Percentiles rank a stretch among this genome's conserved stretches.
Evolutionary conservation across 2,329 filamentous ascomycete species (phyloP).

Genomic region (Cytospora leucostoma): DNA sequence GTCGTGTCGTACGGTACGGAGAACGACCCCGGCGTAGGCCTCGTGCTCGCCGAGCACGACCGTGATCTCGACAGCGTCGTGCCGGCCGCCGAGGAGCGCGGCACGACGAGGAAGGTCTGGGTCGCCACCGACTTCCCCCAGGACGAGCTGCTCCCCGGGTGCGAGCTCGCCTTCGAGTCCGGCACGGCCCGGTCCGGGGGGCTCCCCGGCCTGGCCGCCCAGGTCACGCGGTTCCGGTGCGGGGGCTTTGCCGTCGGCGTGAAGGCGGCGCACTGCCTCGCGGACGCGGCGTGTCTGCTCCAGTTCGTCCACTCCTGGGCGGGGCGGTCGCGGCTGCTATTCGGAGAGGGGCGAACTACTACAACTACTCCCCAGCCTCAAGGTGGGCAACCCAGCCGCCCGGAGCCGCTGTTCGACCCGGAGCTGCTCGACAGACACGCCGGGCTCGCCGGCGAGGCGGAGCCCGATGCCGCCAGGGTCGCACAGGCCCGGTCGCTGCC

Average conservation of each 20-base stretch:
- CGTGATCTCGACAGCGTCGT: constrained; percentile 35
- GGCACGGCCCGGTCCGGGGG: constrained; percentile 34
- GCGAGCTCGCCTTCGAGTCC: constrained; percentile 38
- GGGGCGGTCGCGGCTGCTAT: constrained; percentile 31
- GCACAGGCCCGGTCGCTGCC: constrained; percentile 42
- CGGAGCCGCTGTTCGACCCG: constrained; percentile 43
- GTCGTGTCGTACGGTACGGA: constrained; percentile 39
- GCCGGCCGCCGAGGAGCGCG: constrained; percentile 31
- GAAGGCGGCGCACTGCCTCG: constrained; percentile 46
- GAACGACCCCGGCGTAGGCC: constrained; percentile 46
- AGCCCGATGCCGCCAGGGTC: constrained; percentile 32
- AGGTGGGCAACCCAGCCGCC: no score
- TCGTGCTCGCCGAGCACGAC: constrained; percentile 37
- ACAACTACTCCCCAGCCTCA: not conserved
- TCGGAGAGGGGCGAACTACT: not conserved
- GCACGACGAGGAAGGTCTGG: constrained; percentile 36
- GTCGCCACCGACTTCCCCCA: constrained; percentile 39
- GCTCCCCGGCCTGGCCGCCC: constrained; percentile 39
- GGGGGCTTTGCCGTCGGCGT: constrained; percentile 45
- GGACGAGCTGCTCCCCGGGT: constrained; percentile 37
- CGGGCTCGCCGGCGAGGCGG: constrained; percentile 30
- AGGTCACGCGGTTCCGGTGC: constrained; percentile 44
- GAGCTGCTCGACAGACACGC: constrained; percentile 41
- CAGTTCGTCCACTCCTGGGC: constrained; percentile 48
- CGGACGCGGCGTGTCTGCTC: constrained; percentile 46